These are phyloP conservation scores for Zymoseptoria brevis DNA, from an alignment of 2,329 filamentous ascomycete species.

Conservation along the genomic window DNA sequence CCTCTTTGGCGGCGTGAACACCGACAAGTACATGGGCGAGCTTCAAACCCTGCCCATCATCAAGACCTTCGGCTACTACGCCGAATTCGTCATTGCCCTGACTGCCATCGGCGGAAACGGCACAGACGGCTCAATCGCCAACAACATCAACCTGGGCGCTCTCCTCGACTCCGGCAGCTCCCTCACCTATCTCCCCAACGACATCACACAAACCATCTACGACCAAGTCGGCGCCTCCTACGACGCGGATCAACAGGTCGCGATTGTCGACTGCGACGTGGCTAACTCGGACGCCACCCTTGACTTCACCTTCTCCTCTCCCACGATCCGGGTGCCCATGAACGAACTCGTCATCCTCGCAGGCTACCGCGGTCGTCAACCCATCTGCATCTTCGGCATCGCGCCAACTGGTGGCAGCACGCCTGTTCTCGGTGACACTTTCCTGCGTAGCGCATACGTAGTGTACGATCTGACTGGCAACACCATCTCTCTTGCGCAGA, in stretches of 20 bases:
- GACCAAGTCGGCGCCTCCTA: constrained; percentile 35
- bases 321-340: constrained; percentile 48
- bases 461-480: constrained; percentile 55
- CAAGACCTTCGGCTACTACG: constrained; percentile 40
- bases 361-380: constrained; percentile 32
- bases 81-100: constrained; percentile 46
- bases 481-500: constrained; percentile 53
- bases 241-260: constrained; percentile 35
- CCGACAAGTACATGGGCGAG: constrained; percentile 59
- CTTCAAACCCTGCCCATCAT: constrained; percentile 56
- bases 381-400: constrained; percentile 46
- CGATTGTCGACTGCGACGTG: constrained; percentile 47
- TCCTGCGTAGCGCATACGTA: constrained; percentile 55
- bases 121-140: constrained; percentile 36
- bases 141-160: constrained; percentile 42
- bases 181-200: constrained; percentile 59
- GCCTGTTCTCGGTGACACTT: constrained; percentile 53
- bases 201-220: constrained; percentile 44
- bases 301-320: constrained; percentile 50
- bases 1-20: constrained; percentile 75
- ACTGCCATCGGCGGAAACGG: constrained; percentile 40
- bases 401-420: constrained; percentile 41
- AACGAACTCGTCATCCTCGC: constrained; percentile 50
- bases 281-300: constrained; percentile 43
- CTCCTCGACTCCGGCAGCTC: constrained; percentile 71